A percentile compares a stretch with the other conserved stretches of the same genome.
phyloP scores from a whole-genome alignment of 257 asterid genomes.

The Plantago major region DNA sequence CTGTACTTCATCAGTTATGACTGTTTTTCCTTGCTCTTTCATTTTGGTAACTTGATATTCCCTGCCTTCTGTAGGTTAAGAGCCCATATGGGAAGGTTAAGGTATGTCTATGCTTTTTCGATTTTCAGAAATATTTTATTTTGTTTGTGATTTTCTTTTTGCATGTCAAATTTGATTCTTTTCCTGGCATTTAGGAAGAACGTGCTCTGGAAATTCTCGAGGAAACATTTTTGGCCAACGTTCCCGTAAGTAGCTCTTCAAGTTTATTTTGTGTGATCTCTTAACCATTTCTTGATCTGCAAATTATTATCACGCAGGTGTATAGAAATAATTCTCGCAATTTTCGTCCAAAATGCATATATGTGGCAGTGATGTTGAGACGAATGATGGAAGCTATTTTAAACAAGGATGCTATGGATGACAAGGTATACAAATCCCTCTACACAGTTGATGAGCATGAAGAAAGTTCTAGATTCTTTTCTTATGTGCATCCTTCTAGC shows the following conservation, averaged over 20 bases:
- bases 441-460: slow-evolving; percentile 1
- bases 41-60: slow-evolving; percentile 8
- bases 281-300: slow-evolving; percentile 14
- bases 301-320: slow-evolving; percentile 39
- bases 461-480: not conserved
- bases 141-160: slow-evolving; percentile 3
- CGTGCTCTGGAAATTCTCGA: slow-evolving; percentile 59
- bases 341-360: slow-evolving; percentile 90
- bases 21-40: not conserved
- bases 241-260: slow-evolving; percentile 55
- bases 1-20: slow-evolving; percentile 1
- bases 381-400: slow-evolving; percentile 95
- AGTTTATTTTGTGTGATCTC: slow-evolving; percentile 12
- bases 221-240: slow-evolving; percentile 66
- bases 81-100: slow-evolving; percentile 30
- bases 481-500: not conserved
- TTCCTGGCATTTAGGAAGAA: slow-evolving; percentile 47
- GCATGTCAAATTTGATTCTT: slow-evolving; percentile 13
- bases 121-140: slow-evolving; percentile 8
- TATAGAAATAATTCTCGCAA: slow-evolving; percentile 63
- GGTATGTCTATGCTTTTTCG: slow-evolving; percentile 24
- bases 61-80: slow-evolving; percentile 47
- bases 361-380: slow-evolving; percentile 92
- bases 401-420: slow-evolving; percentile 97
- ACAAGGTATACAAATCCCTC: slow-evolving; percentile 52